These are phyloP conservation scores for Alternaria consortialis DNA, from an alignment of 2,329 filamentous ascomycete species.

Conservation along the genomic window DNA sequence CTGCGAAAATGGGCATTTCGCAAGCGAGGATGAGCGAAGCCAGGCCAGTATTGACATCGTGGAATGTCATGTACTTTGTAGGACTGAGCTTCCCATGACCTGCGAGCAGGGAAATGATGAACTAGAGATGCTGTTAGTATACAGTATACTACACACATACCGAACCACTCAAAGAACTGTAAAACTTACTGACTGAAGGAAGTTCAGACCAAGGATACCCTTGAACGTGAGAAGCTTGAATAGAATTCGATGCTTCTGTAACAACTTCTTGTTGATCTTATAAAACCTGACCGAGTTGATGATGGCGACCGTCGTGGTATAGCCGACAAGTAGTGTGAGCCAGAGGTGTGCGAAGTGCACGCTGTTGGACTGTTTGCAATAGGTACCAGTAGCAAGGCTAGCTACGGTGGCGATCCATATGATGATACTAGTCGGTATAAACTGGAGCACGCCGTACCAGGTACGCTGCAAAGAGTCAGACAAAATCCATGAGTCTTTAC, in stretches of 20 bases:
- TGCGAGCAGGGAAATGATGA: constrained; percentile 43
- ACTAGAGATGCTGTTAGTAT: constrained; percentile 14
- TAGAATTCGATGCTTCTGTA: constrained; percentile 36
- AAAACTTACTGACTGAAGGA: constrained; percentile 38
- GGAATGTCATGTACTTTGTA: constrained; percentile 39
- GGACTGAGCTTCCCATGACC: constrained; percentile 32
- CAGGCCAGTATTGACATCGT: constrained; percentile 40
- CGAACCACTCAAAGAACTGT: background rate
- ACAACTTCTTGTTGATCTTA: constrained; percentile 27
- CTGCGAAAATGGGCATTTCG: constrained; percentile 46
- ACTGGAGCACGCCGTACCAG: constrained; percentile 46
- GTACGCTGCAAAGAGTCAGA: constrained; percentile 24
- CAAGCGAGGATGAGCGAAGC: constrained; percentile 40
- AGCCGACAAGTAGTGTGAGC: constrained; percentile 34
- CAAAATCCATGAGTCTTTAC: background rate
- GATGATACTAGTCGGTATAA: constrained; percentile 39
- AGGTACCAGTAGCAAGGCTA: constrained; percentile 35
- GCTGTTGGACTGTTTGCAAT: constrained; percentile 42
- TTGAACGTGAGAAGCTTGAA: constrained; percentile 46
- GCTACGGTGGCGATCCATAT: constrained; percentile 40
- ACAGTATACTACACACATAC: background rate
- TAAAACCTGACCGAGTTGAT: constrained; percentile 38
- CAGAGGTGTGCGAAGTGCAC: constrained; percentile 44
- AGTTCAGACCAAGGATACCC: constrained; percentile 43
- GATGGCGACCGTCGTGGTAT: constrained; percentile 33